phyloP scores from a whole-genome alignment of 345 rosid species.

The Lumnitzera littorea region DNA sequence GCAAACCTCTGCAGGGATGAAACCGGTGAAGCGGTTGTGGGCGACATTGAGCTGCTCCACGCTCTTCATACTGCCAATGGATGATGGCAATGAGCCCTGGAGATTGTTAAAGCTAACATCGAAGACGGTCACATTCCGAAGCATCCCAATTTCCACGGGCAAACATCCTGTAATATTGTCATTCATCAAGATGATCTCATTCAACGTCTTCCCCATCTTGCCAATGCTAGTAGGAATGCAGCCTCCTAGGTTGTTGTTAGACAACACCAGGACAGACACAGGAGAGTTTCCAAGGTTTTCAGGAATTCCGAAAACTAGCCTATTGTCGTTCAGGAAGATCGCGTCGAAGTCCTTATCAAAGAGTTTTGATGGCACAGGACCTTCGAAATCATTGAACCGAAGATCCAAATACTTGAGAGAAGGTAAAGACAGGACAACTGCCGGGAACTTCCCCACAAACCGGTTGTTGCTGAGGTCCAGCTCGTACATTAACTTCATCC shows the following conservation, averaged over 20 bases:
- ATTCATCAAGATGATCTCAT: constrained; percentile 53
- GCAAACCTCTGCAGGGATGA: constrained; percentile 44
- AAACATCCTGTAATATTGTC: constrained; percentile 57
- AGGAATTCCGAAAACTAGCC: constrained; percentile 54
- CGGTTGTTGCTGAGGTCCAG: constrained; percentile 75
- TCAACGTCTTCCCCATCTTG: constrained; percentile 60
- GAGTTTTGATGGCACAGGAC: constrained; percentile 44
- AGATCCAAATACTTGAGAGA: constrained; percentile 65
- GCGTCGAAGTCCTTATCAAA: constrained; percentile 77
- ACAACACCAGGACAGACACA: constrained; percentile 60
- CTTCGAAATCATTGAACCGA: constrained; percentile 86
- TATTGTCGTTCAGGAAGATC: constrained; percentile 61
- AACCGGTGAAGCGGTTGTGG: constrained; percentile 56
- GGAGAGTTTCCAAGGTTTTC: constrained; percentile 69
- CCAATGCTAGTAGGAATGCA: constrained; percentile 59
- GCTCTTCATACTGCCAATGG: constrained; percentile 40
- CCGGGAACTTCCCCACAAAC: constrained; percentile 66
- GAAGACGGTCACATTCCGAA: constrained; percentile 52
- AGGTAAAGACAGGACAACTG: constrained; percentile 49
- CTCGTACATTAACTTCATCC: constrained; percentile 45
- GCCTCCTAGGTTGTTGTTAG: constrained; percentile 57
- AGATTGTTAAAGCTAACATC: constrained; percentile 57
- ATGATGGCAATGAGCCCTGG: constrained; percentile 47
- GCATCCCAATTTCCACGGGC: constrained; percentile 45
- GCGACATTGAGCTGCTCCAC: constrained; percentile 51